Conservation (phyloP, 805 yeast species). For the Saturnispora diversa region DNA sequence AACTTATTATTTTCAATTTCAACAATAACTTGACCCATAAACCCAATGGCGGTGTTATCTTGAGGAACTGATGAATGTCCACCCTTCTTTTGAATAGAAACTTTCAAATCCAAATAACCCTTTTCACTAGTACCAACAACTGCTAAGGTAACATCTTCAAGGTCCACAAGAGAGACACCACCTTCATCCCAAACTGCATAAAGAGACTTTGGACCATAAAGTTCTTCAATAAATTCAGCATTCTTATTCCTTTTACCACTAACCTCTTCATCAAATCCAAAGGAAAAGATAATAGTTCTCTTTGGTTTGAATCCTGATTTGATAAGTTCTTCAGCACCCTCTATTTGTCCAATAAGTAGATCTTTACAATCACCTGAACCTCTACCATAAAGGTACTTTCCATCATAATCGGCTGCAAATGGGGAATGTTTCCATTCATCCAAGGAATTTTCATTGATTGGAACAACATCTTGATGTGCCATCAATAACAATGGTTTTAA, state of each 20-base stretch:
- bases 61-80: slow-evolving; percentile 48
- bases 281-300: slow-evolving; percentile 38
- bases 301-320: slow-evolving; percentile 32
- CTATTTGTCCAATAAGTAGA: slow-evolving; percentile 34
- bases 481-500: slow-evolving; percentile 40
- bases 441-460: slow-evolving; percentile 35
- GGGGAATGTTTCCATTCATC: slow-evolving; percentile 34
- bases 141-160: slow-evolving; percentile 34
- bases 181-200: slow-evolving; percentile 42
- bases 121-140: slow-evolving; percentile 43
- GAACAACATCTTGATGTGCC: slow-evolving; percentile 49
- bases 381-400: slow-evolving; percentile 32
- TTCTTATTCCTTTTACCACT: slow-evolving; percentile 33
- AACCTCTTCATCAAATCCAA: slow-evolving; percentile 46
- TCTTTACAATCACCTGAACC: slow-evolving; percentile 39
- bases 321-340: slow-evolving; percentile 26
- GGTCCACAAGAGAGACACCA: slow-evolving; percentile 30
- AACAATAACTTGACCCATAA: slow-evolving; percentile 35
- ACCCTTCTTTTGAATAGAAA: slow-evolving; percentile 38
- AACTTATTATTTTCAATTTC: slow-evolving; percentile 33
- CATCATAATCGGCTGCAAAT: slow-evolving; percentile 33
- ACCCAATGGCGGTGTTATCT: slow-evolving; percentile 41
- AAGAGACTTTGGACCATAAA: slow-evolving; percentile 37
- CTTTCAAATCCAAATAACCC: slow-evolving; percentile 36
- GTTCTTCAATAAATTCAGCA: slow-evolving; percentile 27